Conservation (phyloP, 345 rosid species). For the Abelmoschus esculentus region DNA sequence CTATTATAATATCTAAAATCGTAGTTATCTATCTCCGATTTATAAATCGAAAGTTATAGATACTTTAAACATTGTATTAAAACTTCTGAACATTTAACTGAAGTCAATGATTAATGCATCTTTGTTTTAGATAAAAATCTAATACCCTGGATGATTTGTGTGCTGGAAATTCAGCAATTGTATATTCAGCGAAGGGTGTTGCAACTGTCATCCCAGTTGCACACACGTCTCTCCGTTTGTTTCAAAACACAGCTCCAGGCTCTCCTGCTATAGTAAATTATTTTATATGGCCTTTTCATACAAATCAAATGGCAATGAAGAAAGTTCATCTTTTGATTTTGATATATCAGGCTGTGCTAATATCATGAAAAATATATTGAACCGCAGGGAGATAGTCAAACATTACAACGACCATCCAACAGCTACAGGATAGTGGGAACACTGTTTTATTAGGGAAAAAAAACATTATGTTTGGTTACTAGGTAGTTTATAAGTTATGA, state of each 20-base stretch:
- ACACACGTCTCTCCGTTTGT: background rate
- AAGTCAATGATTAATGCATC: too few species aligned
- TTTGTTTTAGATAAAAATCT: too few species aligned
- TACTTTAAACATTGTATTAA: too few species aligned
- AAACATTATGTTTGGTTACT: background rate
- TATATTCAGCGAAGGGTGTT: background rate
- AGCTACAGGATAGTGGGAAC: background rate
- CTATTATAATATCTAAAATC: too few species aligned
- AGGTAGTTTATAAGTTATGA: background rate
- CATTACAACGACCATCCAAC: conserved; percentile 1
- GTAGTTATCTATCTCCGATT: too few species aligned
- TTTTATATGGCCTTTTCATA: background rate
- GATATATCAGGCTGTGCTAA: background rate
- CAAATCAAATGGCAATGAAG: conserved; percentile 1
- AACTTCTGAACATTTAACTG: too few species aligned
- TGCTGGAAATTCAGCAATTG: background rate
- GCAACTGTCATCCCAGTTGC: background rate
- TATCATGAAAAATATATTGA: background rate
- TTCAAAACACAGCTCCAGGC: background rate
- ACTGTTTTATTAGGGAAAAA: background rate
- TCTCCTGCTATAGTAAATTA: background rate
- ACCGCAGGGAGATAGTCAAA: background rate
- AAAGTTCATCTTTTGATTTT: background rate
- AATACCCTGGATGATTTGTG: background rate
- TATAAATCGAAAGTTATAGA: too few species aligned